Percentiles rank a stretch among this genome's conserved stretches.
Conservation (phyloP, 2,329 filamentous ascomycete genomes). For the Paecilomyces formosus region DNA sequence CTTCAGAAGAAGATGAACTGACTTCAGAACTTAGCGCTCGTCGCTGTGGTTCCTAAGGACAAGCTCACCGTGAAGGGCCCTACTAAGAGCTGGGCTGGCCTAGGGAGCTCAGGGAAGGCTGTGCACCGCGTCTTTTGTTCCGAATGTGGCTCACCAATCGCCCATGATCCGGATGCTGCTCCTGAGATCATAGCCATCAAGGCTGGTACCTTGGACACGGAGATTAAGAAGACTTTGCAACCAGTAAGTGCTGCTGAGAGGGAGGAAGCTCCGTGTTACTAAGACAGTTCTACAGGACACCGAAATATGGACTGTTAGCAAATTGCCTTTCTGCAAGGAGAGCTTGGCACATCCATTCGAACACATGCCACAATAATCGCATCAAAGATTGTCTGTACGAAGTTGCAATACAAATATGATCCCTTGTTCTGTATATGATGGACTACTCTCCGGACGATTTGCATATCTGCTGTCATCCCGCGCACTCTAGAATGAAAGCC, state of each 20-base stretch:
- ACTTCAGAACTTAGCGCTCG: slow-evolving; percentile 44
- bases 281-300: slow-evolving; percentile 34
- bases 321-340: slow-evolving; percentile 65
- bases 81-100: slow-evolving; percentile 56
- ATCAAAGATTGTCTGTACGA: neutral
- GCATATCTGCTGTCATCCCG: neutral
- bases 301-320: slow-evolving; percentile 63
- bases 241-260: slow-evolving; percentile 32
- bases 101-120: slow-evolving; percentile 52
- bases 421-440: neutral
- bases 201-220: slow-evolving; percentile 55
- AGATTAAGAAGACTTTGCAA: slow-evolving; percentile 62
- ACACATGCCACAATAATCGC: slow-evolving; percentile 54
- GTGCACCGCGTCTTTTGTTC: slow-evolving; percentile 64
- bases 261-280: neutral
- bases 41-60: slow-evolving; percentile 59
- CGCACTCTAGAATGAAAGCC: too few relatives aligned
- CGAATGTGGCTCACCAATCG: slow-evolving; percentile 63
- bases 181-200: slow-evolving; percentile 63
- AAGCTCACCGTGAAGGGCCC: slow-evolving; percentile 57
- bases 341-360: slow-evolving; percentile 55
- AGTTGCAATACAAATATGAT: neutral
- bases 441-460: neutral
- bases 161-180: slow-evolving; percentile 64
- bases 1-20: neutral